Evolutionary conservation across 2,329 filamentous ascomycete genomes (phyloP).

Genomic region (Diplodia scrobiculata): DNA sequence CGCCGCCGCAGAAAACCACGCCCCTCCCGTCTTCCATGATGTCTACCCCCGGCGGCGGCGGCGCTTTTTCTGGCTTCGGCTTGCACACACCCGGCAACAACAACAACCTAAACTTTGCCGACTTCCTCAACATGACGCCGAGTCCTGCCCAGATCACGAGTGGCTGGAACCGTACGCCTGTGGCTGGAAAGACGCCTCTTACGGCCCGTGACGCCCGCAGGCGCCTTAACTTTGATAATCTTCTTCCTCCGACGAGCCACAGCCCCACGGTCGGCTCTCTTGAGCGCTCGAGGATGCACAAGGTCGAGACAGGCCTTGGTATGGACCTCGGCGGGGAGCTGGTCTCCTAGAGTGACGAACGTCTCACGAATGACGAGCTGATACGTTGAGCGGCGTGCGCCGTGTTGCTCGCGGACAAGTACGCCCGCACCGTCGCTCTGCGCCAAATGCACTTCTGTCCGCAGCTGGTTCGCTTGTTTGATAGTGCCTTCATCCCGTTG

Average conservation of each 20-base stretch:
- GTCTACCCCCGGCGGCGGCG: conserved; percentile 71
- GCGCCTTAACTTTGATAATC: conserved; percentile 78
- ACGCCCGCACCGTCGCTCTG: conserved; percentile 7
- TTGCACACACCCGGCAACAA: conserved; percentile 78
- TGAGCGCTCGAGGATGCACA: conserved; percentile 40
- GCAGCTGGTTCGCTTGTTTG: conserved; percentile 7
- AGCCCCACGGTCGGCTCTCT: conserved; percentile 44
- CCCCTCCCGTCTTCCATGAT: conserved; percentile 82
- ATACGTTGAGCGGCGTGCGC: conserved; percentile 12
- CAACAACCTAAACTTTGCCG: conserved; percentile 80
- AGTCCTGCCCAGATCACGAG: conserved; percentile 77
- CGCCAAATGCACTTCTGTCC: neutral
- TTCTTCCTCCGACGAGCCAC: conserved; percentile 59
- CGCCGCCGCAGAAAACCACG: conserved; percentile 56
- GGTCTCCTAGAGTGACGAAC: conserved; percentile 47
- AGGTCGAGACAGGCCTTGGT: conserved; percentile 57
- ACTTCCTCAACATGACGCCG: conserved; percentile 96
- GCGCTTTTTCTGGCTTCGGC: conserved; percentile 59
- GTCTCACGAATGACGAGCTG: conserved; percentile 30
- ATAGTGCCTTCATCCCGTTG: conserved; percentile 12
- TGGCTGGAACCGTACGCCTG: conserved; percentile 68
- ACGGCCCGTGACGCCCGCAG: conserved; percentile 69
- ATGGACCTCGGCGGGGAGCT: conserved; percentile 69
- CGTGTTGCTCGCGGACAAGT: conserved; percentile 14
- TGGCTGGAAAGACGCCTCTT: conserved; percentile 67